A percentile compares a stretch with the other conserved stretches of the same genome.
These are phyloP conservation scores for Didymella glomerata DNA, from an alignment of 2,329 filamentous ascomycete species.

Conservation along the genomic window DNA sequence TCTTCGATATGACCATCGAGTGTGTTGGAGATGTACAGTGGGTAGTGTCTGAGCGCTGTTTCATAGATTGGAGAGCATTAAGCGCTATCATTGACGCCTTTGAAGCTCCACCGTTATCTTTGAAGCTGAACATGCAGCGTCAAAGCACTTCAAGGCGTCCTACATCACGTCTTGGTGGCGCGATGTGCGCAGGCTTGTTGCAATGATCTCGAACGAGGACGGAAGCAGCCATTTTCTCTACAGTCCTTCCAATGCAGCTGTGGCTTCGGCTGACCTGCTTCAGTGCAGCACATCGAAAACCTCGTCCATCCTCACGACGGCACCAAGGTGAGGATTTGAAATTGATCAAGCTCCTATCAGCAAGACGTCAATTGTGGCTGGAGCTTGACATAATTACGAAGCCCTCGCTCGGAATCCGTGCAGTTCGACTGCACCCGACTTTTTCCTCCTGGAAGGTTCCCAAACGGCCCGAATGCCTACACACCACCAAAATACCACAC, in stretches of 20 bases:
- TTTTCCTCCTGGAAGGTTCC: neutral
- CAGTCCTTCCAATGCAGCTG: neutral
- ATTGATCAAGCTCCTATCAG: neutral
- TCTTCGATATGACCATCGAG: neutral
- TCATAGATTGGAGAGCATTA: neutral
- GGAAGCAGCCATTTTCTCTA: neutral
- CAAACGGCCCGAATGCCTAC: constrained; percentile 5
- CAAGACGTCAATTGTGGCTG: neutral
- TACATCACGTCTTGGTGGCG: neutral
- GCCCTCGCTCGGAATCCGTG: neutral
- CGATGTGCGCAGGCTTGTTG: neutral
- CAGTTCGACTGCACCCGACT: neutral
- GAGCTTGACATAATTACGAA: neutral
- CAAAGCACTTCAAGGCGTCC: neutral
- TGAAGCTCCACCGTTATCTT: constrained; percentile 6
- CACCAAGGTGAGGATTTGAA: neutral
- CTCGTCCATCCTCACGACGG: neutral
- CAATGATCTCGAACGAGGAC: neutral
- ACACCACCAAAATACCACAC: constrained; percentile 5
- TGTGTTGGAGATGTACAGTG: neutral
- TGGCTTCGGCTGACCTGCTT: constrained; percentile 3
- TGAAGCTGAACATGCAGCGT: neutral
- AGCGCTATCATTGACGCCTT: constrained; percentile 1
- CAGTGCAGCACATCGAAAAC: neutral
- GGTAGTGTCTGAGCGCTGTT: neutral